Percentiles rank a stretch among this genome's conserved stretches.
Evolutionary conservation across 257 asterid genomes (phyloP).

Genomic region (Ehretia macrophylla): DNA sequence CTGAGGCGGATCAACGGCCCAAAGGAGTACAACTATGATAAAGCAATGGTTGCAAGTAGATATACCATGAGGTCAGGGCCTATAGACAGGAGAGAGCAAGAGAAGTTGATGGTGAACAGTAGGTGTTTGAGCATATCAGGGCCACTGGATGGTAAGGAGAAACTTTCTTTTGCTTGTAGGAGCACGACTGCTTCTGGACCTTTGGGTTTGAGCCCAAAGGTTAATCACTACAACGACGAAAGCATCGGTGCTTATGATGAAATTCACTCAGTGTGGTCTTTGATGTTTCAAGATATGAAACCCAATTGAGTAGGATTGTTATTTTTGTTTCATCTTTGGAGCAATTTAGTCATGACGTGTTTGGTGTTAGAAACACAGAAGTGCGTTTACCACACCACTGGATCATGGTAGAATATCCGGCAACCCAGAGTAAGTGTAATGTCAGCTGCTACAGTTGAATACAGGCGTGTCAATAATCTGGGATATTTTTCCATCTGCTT

Average conservation of each 20-base stretch:
- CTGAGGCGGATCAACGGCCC: constrained; percentile 22
- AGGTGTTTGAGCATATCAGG: constrained; percentile 48
- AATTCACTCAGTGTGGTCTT: constrained; percentile 64
- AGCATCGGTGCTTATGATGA: constrained; percentile 33
- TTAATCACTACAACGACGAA: constrained; percentile 29
- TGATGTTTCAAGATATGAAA: constrained; percentile 86
- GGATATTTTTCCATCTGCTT: no score
- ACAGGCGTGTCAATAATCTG: no score
- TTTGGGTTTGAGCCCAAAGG: constrained; percentile 49
- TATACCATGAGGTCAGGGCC: constrained; percentile 60
- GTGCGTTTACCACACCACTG: no score
- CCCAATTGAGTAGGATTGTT: constrained; percentile 45
- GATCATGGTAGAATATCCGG: no score
- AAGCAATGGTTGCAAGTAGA: constrained; percentile 16
- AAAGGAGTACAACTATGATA: constrained; percentile 9
- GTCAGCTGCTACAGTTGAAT: no score
- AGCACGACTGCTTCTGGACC: constrained; percentile 18
- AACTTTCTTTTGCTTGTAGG: constrained; percentile 10
- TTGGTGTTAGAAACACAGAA: no score
- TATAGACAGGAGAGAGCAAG: constrained; percentile 20
- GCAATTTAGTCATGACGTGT: neutral
- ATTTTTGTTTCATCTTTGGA: neutral
- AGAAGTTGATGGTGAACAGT: constrained; percentile 21
- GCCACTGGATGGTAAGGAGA: constrained; percentile 39
- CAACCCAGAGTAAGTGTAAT: no score